Evolutionary conservation across 495 filamentous ascomycete species (phyloP), one percentile per base, ranked within the genome.

Genomic region (Aspergillus diversus): DNA sequence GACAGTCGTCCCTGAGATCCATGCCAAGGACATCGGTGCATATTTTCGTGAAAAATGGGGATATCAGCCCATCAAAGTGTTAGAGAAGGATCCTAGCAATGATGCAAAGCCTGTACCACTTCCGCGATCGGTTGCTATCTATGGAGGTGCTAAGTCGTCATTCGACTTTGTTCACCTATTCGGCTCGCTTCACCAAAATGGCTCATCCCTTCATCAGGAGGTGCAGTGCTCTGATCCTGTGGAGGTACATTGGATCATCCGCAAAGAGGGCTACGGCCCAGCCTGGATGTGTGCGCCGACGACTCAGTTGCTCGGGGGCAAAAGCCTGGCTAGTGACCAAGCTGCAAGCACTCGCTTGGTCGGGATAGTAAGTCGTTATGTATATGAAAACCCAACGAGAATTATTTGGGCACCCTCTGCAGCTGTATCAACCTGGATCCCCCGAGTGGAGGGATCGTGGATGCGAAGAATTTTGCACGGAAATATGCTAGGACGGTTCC

Each of bases 121-220:
- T 16, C n/a, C 71, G 13, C 55, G 50, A 8, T 69, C 69, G 0
- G 74, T 92, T 2, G 81, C 80, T 0, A 80, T 93, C 0, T 80
- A 90, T 47, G 89, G 90, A 6, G 86, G 84, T 0, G 84, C 81
- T 0, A 94, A 93, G 67, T 89, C 86, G 1, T 86, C 83, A 0
- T 91, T 84, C 74, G 91, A 93, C 72, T 80, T 85, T 3, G 89
- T 86, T 0, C 90, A 91, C 63, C 79, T 81, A 7, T 89, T 87
- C 66, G 88, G 85, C 3, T 79, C 80, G 0, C 57, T 75, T 0
- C 72, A 75, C 48, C 66, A 57, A 8, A 68, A 68, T 0, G 61
- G 58, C 7, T 50, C 63, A 3, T 53, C 55, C 2, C 39, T 66
- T 17, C 64, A 66, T 16, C 54, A 73, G 1, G 46, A 61, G 4